A percentile compares a stretch with the other conserved stretches of the same genome.
Evolutionary conservation across 345 rosid species (phyloP).

Genomic region (Linum trigynum): DNA sequence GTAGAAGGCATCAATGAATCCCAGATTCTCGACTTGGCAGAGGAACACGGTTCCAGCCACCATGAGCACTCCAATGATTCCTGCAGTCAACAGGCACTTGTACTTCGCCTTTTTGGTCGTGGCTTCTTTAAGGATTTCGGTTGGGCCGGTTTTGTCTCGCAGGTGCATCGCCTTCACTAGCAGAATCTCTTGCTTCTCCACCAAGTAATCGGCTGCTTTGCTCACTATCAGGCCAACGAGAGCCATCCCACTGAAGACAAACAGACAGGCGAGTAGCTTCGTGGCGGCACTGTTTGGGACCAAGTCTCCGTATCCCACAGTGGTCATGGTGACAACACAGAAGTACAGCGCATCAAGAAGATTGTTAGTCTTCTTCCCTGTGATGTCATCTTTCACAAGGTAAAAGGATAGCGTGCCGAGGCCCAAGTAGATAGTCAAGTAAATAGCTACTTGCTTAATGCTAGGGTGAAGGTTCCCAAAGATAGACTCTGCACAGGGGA

Average conservation of each 20-base stretch:
- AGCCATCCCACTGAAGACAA: constrained; percentile 75
- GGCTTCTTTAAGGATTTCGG: constrained; percentile 42
- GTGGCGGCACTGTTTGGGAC: constrained; percentile 47
- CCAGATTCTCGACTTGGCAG: constrained; percentile 32
- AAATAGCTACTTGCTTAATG: constrained; percentile 29
- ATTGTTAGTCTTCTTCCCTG: constrained; percentile 55
- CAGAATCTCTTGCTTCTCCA: constrained; percentile 74
- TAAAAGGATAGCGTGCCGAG: constrained; percentile 56
- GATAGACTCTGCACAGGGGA: constrained; percentile 27
- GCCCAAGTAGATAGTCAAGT: constrained; percentile 41
- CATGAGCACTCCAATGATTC: constrained; percentile 34
- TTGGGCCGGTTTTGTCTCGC: constrained; percentile 31
- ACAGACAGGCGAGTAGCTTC: constrained; percentile 63
- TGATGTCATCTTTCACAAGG: constrained; percentile 37
- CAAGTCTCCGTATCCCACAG: constrained; percentile 94
- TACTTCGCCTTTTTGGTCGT: constrained; percentile 40
- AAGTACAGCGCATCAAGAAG: constrained; percentile 66
- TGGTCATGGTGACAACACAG: constrained; percentile 83
- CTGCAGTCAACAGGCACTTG: constrained; percentile 40
- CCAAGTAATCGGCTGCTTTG: constrained; percentile 70
- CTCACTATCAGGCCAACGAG: constrained; percentile 51
- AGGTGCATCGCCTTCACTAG: constrained; percentile 52
- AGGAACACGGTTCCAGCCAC: constrained; percentile 43
- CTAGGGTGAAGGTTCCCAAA: constrained; percentile 38
- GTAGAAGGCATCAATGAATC: constrained; percentile 50